Evolutionary conservation across 2,329 filamentous ascomycete genomes (phyloP), one percentile per base, ranked within the genome.

Genomic region (Colletotrichum musae): DNA sequence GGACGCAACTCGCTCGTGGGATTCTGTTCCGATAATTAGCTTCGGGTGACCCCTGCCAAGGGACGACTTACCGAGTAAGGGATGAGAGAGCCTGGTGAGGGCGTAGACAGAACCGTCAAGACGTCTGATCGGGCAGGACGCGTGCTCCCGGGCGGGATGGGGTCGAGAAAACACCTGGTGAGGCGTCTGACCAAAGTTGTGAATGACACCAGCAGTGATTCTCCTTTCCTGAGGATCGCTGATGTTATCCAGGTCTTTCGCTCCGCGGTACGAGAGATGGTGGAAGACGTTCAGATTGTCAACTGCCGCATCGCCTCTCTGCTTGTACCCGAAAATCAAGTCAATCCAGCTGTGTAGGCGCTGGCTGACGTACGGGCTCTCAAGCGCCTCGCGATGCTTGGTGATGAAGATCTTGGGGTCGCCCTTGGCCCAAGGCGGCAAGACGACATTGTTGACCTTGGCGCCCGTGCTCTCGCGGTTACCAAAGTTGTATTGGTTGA

Each of bases 111-210:
- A 88, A 0, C 89, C 92, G 78, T 99, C 95, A 0, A 99, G 84
- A 64, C 94, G 88, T 65, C 89, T 89, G 3, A 87, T 83, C 5
- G 89, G 90, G 63, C 90, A 88, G 24, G 88, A 84, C 5, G 87
- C 81, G 64, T 93, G 88, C 72, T 97, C 94, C 15, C 92, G 89
- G n/a, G 88, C 82, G 4, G 93, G 91, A 79, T 99, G 96, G 13
- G 92, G 86, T 68, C 92, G 92, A 52, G 90, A 88, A 78, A 98
- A 99, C 16, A 98, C 92, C 78, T 99, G 97, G 74, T 97, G 93
- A 2, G 97, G 96, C 1, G 97, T 99, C 79, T 99, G 96, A 0
- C 96, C 96, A 79, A 99, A 99, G 75, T 98, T 98, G 80, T 99
- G 95, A 74, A 99, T 98, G 73, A 98, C 97, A 41, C 94, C 94